Evolutionary conservation across 805 yeast genomes (phyloP), one percentile per base, ranked within the genome.

Genomic region (Ascoidea asiatica): DNA sequence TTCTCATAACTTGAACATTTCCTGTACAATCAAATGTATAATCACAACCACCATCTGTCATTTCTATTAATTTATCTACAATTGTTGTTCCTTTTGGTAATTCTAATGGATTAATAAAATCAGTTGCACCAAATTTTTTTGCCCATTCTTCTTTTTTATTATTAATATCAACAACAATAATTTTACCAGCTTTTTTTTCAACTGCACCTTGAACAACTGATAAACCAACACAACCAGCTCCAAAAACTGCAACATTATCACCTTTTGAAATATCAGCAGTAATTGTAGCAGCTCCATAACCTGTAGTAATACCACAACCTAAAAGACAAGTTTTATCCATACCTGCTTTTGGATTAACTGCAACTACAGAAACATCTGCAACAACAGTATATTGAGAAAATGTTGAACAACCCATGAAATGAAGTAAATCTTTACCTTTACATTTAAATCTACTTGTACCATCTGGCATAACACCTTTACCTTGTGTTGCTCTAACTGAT

Each of bases 231-330:
- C 95, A 84, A 47, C 99, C 99, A 47, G 95, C 94, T 61, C 99
- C 99, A 59, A 94, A 92, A 38, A 92, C 85, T 40, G 96, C 98
- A 50, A 92, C 88, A 48, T 82, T 85, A 60, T 90, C 97, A 54
- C 96, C 97, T 60, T 77, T 72, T 59, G 82, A 79, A 48, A 94
- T 90, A 55, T 85, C 73, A 48, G 97, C 97, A 43, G 95, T 86
- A 69, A 85, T 85, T 55, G 84, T 75, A 44, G 97, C 98, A 43
- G 97, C 95, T 64, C 99, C 98, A 61, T 85, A 85, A 52, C 98
- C 98, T 44, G 98, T 92, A 44, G 98, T 92, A 57, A 92, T 85
- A 71, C 98, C 98, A 65, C 98, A 92, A 43, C 98, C 99, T 56
- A 94, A 75, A 63, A 94, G 67, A 70, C 97, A 88, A 37, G 89